Base-by-base conservation (phyloP, 2,329 filamentous ascomycete genomes). In the Bisporella sp. region DNA sequence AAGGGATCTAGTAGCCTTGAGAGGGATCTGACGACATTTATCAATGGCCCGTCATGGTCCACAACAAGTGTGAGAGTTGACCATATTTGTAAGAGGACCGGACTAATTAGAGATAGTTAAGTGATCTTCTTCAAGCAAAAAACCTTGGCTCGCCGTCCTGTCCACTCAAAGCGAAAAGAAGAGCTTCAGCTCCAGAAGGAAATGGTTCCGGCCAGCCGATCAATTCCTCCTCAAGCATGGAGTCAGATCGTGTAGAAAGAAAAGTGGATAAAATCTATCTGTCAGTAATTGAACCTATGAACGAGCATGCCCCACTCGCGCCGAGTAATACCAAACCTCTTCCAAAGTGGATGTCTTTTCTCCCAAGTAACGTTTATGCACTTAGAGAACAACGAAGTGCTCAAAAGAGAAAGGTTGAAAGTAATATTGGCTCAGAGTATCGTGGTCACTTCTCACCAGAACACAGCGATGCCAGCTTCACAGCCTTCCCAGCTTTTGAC, bases 291-390 rank as follows among this genome's bases (percentile, higher is more conserved):
- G 71, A 81, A 53, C 77, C 78, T 0, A 53, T 79, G 8, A 69
- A 72, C 11, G 63, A 69, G 7, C 64, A 67, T 4, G 66, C 72
- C 2, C 21, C 21, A 21, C 80, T 79, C 58, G 68, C 66, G 53
- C 73, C 75, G 1, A 71, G 69, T 47, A 70, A 67, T 4, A 68
- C 74, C 8, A 81, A 80, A 53, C 74, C 76, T 1, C 69, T 80
- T 8, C 77, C 77, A 12, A 58, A 57, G 35, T 65, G 63, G 64
- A 66, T 65, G 63, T 45, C 56, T 4, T 42, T 61, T 12, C 58
- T 65, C 41, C 62, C 63, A 3, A 63, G 44, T 32, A 61, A 63
- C 41, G 48, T 59, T 7, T 41, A 55, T 30, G 53, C 48, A 46
- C 50, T 53, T 33, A 50, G 55, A 31, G 47, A 53, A 40, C 35